Conservation (phyloP, 1,284 basidiomycete genomes). For the Ceratobasidium sp. region DNA sequence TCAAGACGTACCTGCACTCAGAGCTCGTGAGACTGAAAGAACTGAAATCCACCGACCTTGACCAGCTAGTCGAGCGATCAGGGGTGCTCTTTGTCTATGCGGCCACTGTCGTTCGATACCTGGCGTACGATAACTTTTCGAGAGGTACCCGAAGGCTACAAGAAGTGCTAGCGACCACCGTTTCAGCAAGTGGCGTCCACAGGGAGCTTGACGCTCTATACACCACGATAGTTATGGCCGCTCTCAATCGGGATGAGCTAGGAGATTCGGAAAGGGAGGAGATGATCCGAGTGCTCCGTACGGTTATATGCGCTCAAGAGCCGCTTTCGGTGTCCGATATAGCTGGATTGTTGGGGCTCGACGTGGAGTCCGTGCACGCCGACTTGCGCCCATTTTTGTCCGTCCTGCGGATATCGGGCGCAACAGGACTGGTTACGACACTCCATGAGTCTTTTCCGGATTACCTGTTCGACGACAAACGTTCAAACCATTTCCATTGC, state of each 20-base stretch:
- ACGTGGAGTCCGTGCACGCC: background rate
- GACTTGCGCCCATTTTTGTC: background rate
- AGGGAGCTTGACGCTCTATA: constrained; percentile 4
- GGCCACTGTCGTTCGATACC: constrained; percentile 17
- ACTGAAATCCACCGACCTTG: background rate
- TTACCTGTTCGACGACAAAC: background rate
- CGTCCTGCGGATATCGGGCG: background rate
- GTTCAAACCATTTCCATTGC: background rate
- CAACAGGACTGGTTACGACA: background rate
- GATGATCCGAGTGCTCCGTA: background rate
- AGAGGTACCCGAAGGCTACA: background rate
- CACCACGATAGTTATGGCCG: background rate
- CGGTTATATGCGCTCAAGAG: background rate
- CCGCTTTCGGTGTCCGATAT: background rate
- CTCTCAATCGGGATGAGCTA: background rate
- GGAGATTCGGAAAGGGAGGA: background rate
- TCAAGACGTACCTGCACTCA: background rate
- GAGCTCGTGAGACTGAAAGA: background rate
- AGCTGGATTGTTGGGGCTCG: background rate
- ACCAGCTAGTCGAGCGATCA: background rate
- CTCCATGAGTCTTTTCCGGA: constrained; percentile 10
- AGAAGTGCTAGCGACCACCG: background rate
- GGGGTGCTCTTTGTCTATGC: constrained; percentile 15
- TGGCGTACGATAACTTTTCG: background rate
- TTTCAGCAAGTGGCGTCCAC: background rate